These are phyloP conservation scores for Basipetospora chlamydospora DNA, from an alignment of 2,329 filamentous ascomycete genomes.

Conservation along the genomic window DNA sequence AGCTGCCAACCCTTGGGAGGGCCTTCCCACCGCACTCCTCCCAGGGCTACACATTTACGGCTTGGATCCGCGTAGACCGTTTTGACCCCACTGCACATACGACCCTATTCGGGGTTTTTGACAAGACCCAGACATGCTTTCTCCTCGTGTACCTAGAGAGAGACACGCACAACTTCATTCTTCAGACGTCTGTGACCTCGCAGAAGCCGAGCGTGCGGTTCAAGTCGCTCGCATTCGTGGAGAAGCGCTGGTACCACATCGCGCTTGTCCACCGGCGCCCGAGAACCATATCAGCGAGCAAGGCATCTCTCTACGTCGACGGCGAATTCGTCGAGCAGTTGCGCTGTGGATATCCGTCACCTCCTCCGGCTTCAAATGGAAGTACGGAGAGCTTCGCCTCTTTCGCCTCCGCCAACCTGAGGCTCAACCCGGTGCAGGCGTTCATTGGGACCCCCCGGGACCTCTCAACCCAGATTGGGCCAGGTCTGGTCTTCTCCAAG, in stretches of 20 bases:
- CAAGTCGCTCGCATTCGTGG: conserved; percentile 64
- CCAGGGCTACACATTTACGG: conserved; percentile 76
- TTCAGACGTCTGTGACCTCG: conserved; percentile 87
- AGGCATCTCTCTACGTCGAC: conserved; percentile 79
- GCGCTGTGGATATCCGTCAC: conserved; percentile 74
- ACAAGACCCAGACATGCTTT: conserved; percentile 84
- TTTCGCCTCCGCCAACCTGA: conserved; percentile 42
- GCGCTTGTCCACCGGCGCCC: conserved; percentile 72
- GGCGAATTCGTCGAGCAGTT: conserved; percentile 89
- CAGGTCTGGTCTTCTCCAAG: conserved; percentile 58
- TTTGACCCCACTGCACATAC: conserved; percentile 81
- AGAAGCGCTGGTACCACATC: conserved; percentile 83
- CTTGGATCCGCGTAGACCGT: conserved; percentile 78
- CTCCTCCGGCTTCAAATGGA: conserved; percentile 48
- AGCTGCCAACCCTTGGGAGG: conserved; percentile 72
- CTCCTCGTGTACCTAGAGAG: conserved; percentile 86
- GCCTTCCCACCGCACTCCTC: conserved; percentile 68
- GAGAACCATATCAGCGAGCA: conserved; percentile 60
- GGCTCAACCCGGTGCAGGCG: conserved; percentile 63
- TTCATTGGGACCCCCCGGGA: conserved; percentile 89
- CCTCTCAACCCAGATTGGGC: conserved; percentile 60
- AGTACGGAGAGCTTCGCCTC: conserved; percentile 57
- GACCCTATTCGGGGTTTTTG: conserved; percentile 90
- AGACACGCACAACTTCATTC: conserved; percentile 83
- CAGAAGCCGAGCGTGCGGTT: conserved; percentile 83